Conservation (phyloP, 2,329 filamentous ascomycete species). For the Hymenoscyphus linearis region DNA sequence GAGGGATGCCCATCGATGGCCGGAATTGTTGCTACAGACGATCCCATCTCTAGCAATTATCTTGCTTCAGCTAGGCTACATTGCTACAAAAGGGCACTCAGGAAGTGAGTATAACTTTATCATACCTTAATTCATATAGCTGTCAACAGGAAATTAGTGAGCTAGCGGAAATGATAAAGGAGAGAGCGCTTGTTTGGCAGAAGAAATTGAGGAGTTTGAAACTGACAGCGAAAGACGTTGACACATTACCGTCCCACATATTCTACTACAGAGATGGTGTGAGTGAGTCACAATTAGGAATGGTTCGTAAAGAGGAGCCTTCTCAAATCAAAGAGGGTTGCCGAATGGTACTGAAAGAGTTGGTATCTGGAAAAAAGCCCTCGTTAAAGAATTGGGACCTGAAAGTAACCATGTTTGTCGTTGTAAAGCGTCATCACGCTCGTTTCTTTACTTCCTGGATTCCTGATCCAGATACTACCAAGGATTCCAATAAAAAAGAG, state of each 20-base stretch:
- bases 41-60: slow-evolving; percentile 53
- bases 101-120: neutral
- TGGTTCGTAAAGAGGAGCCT: slow-evolving; percentile 29
- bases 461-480: too few species aligned
- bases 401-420: too few species aligned
- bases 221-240: too few species aligned
- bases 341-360: too few species aligned
- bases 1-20: slow-evolving; percentile 7
- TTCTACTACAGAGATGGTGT: slow-evolving; percentile 33
- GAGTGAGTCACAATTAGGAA: slow-evolving; percentile 30
- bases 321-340: slow-evolving; percentile 23
- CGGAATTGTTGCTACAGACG: slow-evolving; percentile 7
- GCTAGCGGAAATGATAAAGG: slow-evolving; percentile 12
- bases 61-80: slow-evolving; percentile 67
- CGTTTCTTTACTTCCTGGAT: too few species aligned
- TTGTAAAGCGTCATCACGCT: too few species aligned
- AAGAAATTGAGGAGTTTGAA: too few species aligned
- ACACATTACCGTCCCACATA: too few species aligned
- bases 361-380: too few species aligned
- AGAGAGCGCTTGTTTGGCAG: slow-evolving; percentile 3
- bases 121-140: neutral
- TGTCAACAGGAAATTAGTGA: slow-evolving; percentile 34
- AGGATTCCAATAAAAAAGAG: too few species aligned
- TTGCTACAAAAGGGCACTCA: slow-evolving; percentile 49
- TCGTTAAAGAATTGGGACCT: too few species aligned